Conservation (phyloP, 169 alveolate genomes). For the Plasmodium ovale region DNA sequence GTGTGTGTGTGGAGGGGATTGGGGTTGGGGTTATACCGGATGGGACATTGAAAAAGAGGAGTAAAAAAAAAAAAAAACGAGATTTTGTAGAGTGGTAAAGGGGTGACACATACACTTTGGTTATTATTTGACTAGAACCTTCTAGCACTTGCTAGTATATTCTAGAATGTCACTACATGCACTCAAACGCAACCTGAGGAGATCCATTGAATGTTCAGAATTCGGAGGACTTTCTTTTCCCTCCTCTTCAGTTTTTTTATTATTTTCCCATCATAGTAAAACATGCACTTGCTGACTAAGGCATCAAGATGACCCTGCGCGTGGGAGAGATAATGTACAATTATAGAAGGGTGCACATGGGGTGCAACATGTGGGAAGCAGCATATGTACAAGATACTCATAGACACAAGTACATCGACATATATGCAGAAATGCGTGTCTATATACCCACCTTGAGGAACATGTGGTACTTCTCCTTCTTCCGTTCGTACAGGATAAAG, state of each 20-base stretch:
- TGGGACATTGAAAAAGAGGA: no score
- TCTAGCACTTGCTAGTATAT: no score
- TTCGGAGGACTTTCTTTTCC: conserved; percentile 37
- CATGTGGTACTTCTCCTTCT: conserved; percentile 62
- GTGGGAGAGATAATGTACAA: background rate
- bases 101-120: no score
- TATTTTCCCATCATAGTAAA: conserved; percentile 53
- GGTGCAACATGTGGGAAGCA: no score
- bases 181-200: conserved; percentile 31
- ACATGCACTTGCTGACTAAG: conserved; percentile 56
- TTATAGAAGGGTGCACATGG: background rate
- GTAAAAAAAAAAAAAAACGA: background rate
- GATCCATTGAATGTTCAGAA: conserved; percentile 59
- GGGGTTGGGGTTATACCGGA: no score
- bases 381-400: background rate
- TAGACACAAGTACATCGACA: background rate
- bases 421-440: background rate
- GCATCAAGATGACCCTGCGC: conserved; percentile 65
- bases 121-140: no score
- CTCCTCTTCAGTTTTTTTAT: conserved; percentile 34
- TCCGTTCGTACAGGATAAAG: conserved; percentile 42
- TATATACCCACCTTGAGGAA: conserved; percentile 36
- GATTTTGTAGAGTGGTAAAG: no score
- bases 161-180: background rate
- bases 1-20: background rate